Base-by-base conservation (phyloP, 2,329 filamentous ascomycete genomes). In the Aureobasidium sp. region DNA sequence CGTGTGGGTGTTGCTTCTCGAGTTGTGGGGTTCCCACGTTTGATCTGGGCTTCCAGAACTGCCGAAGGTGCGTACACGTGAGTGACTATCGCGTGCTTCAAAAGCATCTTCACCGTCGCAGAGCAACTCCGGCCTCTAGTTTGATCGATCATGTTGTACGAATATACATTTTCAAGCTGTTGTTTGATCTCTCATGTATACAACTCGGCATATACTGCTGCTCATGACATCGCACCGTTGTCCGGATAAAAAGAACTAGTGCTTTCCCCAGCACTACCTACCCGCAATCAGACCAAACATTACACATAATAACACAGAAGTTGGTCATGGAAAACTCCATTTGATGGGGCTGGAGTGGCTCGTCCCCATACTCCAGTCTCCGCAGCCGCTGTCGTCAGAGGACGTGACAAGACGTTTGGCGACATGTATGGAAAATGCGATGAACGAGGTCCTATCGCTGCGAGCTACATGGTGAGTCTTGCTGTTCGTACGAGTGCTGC, bases 21-120 rank as follows among this genome's bases (percentile, higher is more conserved):
- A 34, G 31, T 34, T 60, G 57, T 60, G 57, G 57, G 57, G 57
- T 51, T 47, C 55, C 41, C 55, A 58, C 55, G 31, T 58, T 58
- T 37, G 11, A 44, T 14, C 37, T 14, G 36, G 25, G 52, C 27
- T 42, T 45, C 41, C 27, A 22, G 39, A 17, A 44, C 9, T 11
- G 31, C 11, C 31, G 22, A 25, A 25, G 22, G 22, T 34, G 20
- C 36, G 17, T 7, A 31, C 45, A 31, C 44, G 44, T 47, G 44
- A 25, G 5, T 44, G 37, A 29, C 9, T 29, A 42, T 45, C 27
- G 39, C 53, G 22, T 45, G 39, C 41, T 57, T 25, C n/a, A 36
- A 57, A 48, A 34, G 27, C n/a, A 45, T 34, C 25, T 20, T 55
- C n/a, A 57, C 17, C 27, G 15, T 57, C 20, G 41, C 17, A 22